Base-by-base conservation (phyloP, 2,329 filamentous ascomycete genomes). In the Podosphaera leucotricha region DNA sequence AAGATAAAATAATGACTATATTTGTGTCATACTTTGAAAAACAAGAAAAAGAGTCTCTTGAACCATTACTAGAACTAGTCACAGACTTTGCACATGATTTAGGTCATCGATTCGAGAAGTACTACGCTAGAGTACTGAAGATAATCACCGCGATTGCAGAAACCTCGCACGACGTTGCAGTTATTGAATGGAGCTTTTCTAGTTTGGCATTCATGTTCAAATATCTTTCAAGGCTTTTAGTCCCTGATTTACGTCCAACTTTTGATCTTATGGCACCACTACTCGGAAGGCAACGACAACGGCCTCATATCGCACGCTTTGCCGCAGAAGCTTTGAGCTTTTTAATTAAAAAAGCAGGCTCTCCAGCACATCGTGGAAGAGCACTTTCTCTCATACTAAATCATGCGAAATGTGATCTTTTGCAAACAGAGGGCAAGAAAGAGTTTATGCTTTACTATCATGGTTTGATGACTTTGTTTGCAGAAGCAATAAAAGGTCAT, bases 111-210 rank as follows among this genome's bases (percentile, higher is more conserved):
- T 98, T 98, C 56, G 86, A 94, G 61, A 83, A 80, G 55, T 76
- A 93, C 60, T 95, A 93, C 59, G 70, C 75, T 39, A 70, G 72
- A 43, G 75, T 80, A 21, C 72, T 98, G 46, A 71, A 67, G 44
- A 65, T 92, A 44, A 75, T 98, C 44, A 72, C 82, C 35, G 73
- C 75, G 15, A 71, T 95, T 50, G 86, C 85, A 10, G 77, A 77
- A 44, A 80, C 75, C 53, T 75, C 82, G 44, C 70, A 80, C 46
- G 79, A 82, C 55, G 77, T 82, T 21, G 82, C 86, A 49, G 85
- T 92, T n/a, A 82, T 95, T 43, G 90, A 98, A 63, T 95, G 87
- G 86, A 87, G 83, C 43, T 98, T 98, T 62, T 84, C 79, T 11
- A 86, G 83, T 53, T 67, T 98, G 45, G 85, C 90, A 39, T 98